A percentile compares a stretch with the other conserved stretches of the same genome.
Conservation (phyloP, 371 early-diverging fungal species). For the Mucor ambiguus region DNA sequence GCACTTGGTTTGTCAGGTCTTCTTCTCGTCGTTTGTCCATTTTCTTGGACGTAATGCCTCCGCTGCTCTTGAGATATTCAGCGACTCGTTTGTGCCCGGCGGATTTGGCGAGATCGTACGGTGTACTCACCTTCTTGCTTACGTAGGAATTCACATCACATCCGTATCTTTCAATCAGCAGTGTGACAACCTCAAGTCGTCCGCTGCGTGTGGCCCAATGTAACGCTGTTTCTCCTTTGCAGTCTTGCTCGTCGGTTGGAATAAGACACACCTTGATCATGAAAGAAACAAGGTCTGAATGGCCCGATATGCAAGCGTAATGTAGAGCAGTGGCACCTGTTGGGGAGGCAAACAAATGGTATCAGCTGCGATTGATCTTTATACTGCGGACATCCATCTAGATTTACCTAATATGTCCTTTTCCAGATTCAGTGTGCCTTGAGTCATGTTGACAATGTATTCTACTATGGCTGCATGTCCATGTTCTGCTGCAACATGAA, state of each 20-base stretch:
- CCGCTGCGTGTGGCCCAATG: slow-evolving; percentile 47
- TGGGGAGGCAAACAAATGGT: background rate
- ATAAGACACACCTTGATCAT: slow-evolving; percentile 32
- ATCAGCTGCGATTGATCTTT: background rate
- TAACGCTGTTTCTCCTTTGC: slow-evolving; percentile 35
- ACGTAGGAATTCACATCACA: slow-evolving; percentile 41
- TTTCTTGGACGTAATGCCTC: slow-evolving; percentile 43
- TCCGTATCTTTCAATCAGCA: slow-evolving; percentile 38
- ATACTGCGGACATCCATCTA: background rate
- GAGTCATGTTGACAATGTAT: slow-evolving; percentile 41
- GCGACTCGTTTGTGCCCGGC: slow-evolving; percentile 40
- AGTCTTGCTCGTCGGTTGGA: slow-evolving; percentile 27
- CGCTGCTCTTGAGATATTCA: slow-evolving; percentile 41
- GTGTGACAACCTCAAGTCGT: slow-evolving; percentile 34
- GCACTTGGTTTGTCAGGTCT: slow-evolving; percentile 30
- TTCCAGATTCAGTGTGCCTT: slow-evolving; percentile 40
- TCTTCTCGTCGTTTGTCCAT: slow-evolving; percentile 44
- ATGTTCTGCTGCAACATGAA: slow-evolving; percentile 48
- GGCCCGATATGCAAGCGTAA: slow-evolving; percentile 46
- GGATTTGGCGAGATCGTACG: slow-evolving; percentile 46
- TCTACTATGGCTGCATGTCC: slow-evolving; percentile 42
- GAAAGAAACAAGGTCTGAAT: slow-evolving; percentile 39
- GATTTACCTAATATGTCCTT: slow-evolving; percentile 37
- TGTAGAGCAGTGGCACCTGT: slow-evolving; percentile 47
- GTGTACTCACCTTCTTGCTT: slow-evolving; percentile 34